These are phyloP conservation scores for Purpureocillium lavendulum DNA, from an alignment of 2,329 filamentous ascomycete species.

Conservation along the genomic window DNA sequence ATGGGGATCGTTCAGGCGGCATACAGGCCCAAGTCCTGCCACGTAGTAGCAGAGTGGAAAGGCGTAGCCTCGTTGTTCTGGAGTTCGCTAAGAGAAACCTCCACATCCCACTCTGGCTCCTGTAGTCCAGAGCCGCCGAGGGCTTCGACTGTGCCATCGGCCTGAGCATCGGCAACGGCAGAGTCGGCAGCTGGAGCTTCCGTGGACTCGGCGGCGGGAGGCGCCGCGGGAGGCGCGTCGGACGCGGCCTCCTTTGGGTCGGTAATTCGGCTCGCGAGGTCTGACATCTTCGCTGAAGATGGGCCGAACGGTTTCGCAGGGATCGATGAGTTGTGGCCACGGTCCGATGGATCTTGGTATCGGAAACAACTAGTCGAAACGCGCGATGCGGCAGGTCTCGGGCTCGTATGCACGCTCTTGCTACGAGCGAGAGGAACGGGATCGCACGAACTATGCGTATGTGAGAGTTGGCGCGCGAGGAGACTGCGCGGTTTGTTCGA, in stretches of 20 bases:
- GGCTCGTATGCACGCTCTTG: no score
- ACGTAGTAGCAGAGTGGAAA: slow-evolving; percentile 74
- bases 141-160: slow-evolving; percentile 25
- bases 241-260: slow-evolving; percentile 26
- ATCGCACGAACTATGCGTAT: no score
- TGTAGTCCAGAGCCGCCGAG: slow-evolving; percentile 44
- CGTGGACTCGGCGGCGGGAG: slow-evolving; percentile 10
- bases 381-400: no score
- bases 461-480: no score
- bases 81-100: slow-evolving; percentile 85
- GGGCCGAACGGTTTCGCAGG: not conserved
- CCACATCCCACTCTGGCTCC: slow-evolving; percentile 78
- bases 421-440: not conserved
- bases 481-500: no score
- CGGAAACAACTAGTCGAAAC: not conserved
- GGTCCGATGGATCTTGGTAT: slow-evolving; percentile 6
- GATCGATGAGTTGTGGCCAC: slow-evolving; percentile 2
- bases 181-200: slow-evolving; percentile 13
- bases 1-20: not conserved
- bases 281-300: slow-evolving; percentile 28
- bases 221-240: slow-evolving; percentile 10
- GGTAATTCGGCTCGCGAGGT: slow-evolving; percentile 44
- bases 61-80: slow-evolving; percentile 82
- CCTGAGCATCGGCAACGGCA: slow-evolving; percentile 21
- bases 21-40: slow-evolving; percentile 79